Base-by-base conservation (phyloP, 192 early-diverging fungal species). In the Backusella westeae region DNA sequence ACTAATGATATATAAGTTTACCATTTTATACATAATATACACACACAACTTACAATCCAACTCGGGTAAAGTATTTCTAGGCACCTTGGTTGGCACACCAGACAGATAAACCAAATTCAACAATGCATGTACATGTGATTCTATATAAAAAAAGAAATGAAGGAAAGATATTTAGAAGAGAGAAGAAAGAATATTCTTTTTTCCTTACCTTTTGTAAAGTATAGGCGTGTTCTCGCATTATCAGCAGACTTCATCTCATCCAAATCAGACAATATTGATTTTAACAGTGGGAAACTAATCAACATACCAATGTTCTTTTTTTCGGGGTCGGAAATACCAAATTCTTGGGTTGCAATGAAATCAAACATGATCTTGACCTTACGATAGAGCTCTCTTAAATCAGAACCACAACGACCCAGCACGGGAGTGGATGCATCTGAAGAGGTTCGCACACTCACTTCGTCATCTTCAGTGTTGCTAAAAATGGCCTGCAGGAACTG, bases 271-370 rank as follows among this genome's bases (percentile, higher is more conserved):
- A 95, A 86, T 34, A 99, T 91, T 74, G 94, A 89, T 67, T 88
- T 88, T 44, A 99, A 83, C 39, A 99, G 85, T 2, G 90, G 89
- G 42, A 91, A 77, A 15, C 92, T 89, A 49, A 90, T 95, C 75
- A 94, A 84, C 12, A 94, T 83, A 29, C 96, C 95, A 73, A 99
- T 99, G 69, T 94, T 89, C 1, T 90, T 82, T 74, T 95, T 95
- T 78, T 99, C 96, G 0, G 80, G 78, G n/a, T 92, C 84, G 34
- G 88, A 91, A 66, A 97, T 93, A 65, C 97, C 97, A 82, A 96
- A 99, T 79, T 99, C 97, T 74, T 92, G 92, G 5, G 94, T 94
- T 1, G 93, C 91, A 59, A 99, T 91, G 85, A 95, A 95, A 80
- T 99, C 95, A 87, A 98, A 98, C 71, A 99, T 80, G 29, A 88